Conservation (phyloP, 208 protist species). For the Trypanosoma conorhini region DNA sequence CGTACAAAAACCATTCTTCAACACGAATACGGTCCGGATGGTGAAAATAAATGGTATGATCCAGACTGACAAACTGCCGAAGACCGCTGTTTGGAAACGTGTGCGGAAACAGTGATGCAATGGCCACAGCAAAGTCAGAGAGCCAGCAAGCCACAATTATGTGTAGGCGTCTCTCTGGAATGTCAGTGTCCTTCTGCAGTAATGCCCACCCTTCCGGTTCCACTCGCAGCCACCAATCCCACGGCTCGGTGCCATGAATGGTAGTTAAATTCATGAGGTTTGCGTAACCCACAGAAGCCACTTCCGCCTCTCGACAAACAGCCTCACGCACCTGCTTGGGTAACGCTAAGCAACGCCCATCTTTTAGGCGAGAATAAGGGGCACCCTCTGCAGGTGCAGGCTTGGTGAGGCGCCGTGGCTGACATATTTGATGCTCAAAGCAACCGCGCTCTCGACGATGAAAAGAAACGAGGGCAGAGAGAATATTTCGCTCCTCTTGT, state of each 20-base stretch:
- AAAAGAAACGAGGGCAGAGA: constrained; percentile 39
- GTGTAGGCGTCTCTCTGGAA: constrained; percentile 35
- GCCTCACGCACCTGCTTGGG: not conserved
- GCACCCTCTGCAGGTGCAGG: not conserved
- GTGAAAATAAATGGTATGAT: constrained; percentile 67
- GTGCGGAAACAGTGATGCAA: constrained; percentile 33
- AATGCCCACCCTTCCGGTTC: not conserved
- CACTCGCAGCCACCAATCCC: constrained; percentile 35
- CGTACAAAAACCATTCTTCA: constrained; percentile 56
- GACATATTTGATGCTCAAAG: constrained; percentile 31
- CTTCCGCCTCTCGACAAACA: not conserved
- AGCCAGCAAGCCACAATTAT: constrained; percentile 45
- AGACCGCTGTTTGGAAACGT: constrained; percentile 27
- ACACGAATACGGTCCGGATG: constrained; percentile 27
- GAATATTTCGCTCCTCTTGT: constrained; percentile 23
- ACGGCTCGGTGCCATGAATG: constrained; percentile 6
- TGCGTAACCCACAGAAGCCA: constrained; percentile 18
- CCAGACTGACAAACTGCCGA: constrained; percentile 47
- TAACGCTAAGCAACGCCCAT: not conserved
- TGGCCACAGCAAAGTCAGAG: constrained; percentile 45
- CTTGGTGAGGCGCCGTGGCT: constrained; percentile 3
- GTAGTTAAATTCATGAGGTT: constrained; percentile 13
- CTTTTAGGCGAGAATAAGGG: not conserved
- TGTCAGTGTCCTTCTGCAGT: constrained; percentile 20
- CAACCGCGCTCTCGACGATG: constrained; percentile 25